These are phyloP conservation scores for Ustilago xerochloae DNA, from an alignment of 1,284 basidiomycete species.

Conservation along the genomic window DNA sequence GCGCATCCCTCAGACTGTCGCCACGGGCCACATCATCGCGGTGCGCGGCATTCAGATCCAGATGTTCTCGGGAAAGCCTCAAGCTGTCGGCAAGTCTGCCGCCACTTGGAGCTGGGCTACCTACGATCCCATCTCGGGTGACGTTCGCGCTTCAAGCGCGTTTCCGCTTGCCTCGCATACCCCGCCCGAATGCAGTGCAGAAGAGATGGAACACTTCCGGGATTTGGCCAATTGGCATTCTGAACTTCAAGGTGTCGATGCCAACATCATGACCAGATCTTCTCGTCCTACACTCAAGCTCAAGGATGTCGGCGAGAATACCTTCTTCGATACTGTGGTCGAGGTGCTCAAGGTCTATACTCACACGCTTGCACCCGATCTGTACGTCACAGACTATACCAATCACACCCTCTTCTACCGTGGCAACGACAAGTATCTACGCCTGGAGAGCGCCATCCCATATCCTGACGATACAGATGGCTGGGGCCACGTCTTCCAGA, in stretches of 20 bases:
- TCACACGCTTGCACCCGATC: slow-evolving; percentile 44
- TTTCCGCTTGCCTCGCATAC: slow-evolving; percentile 32
- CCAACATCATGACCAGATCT: slow-evolving; percentile 22
- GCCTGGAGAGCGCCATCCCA: slow-evolving; percentile 13
- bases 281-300: slow-evolving; percentile 38
- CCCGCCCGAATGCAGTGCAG: slow-evolving; percentile 33
- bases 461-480: slow-evolving; percentile 44
- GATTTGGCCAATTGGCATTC: slow-evolving; percentile 43
- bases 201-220: slow-evolving; percentile 48
- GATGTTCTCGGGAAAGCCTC: slow-evolving; percentile 38
- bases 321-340: slow-evolving; percentile 55
- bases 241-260: slow-evolving; percentile 33
- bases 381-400: slow-evolving; percentile 64
- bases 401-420: slow-evolving; percentile 44
- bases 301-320: slow-evolving; percentile 31
- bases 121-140: slow-evolving; percentile 41
- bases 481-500: slow-evolving; percentile 55
- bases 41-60: slow-evolving; percentile 42
- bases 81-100: slow-evolving; percentile 42
- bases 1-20: slow-evolving; percentile 29
- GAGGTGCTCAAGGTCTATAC: slow-evolving; percentile 58
- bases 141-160: slow-evolving; percentile 32
- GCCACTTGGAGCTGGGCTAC: slow-evolving; percentile 38
- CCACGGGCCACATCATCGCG: slow-evolving; percentile 36
- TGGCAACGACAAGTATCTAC: slow-evolving; percentile 51